phyloP scores from a whole-genome alignment of 129 eudicot genomes.

The Helianthus tuberosus region DNA sequence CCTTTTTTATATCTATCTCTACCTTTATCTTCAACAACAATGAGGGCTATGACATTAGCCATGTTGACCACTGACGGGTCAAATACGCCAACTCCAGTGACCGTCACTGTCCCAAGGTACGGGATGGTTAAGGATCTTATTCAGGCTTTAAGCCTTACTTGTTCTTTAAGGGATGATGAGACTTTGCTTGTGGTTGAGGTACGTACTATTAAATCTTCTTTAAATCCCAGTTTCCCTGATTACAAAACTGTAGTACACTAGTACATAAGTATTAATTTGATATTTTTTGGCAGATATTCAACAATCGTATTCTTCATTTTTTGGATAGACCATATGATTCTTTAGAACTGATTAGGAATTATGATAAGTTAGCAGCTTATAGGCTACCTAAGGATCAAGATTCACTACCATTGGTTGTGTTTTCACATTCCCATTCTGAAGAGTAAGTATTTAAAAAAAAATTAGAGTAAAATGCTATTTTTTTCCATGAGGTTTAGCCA shows the following conservation, averaged over 20 bases:
- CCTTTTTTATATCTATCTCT: constrained; percentile 84
- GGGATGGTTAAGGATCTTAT: constrained; percentile 71
- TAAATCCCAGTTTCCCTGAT: constrained; percentile 8
- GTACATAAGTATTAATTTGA: background rate
- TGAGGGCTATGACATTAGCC: constrained; percentile 85
- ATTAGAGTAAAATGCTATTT: background rate
- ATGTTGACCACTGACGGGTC: constrained; percentile 75
- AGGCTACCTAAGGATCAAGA: constrained; percentile 65
- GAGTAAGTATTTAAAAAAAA: constrained; percentile 41
- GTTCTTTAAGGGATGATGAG: constrained; percentile 65
- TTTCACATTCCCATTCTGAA: constrained; percentile 51
- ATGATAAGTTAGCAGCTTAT: constrained; percentile 74
- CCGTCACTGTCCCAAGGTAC: constrained; percentile 61
- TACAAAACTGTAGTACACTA: background rate
- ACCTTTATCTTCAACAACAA: constrained; percentile 72
- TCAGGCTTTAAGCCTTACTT: constrained; percentile 58
- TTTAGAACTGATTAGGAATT: constrained; percentile 73
- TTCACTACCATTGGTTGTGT: constrained; percentile 57
- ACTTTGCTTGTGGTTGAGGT: constrained; percentile 81
- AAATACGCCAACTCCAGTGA: constrained; percentile 55
- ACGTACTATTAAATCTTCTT: constrained; percentile 11
- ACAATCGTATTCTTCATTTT: constrained; percentile 45
- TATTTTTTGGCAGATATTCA: constrained; percentile 57
- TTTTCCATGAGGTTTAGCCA: background rate
- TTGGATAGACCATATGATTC: constrained; percentile 61